Percentiles rank a stretch among this genome's conserved stretches.
Evolutionary conservation across 306 rosid species (phyloP).

Genomic region (Citrullus colocynthis): DNA sequence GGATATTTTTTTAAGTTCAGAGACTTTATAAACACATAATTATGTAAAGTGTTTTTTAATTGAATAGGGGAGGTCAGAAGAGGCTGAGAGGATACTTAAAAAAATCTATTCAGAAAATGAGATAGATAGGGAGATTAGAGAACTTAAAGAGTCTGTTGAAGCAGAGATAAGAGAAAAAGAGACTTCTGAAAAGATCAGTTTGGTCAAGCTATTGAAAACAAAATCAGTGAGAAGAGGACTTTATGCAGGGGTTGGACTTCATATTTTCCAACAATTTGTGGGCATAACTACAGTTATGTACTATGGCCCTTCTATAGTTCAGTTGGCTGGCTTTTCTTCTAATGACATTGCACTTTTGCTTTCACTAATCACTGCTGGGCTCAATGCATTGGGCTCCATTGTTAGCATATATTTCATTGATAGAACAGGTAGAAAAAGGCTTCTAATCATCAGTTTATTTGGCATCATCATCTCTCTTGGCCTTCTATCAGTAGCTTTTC

Average conservation of each 20-base stretch:
- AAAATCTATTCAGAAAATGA: constrained; percentile 37
- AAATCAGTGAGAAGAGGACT: constrained; percentile 55
- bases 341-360: constrained; percentile 61
- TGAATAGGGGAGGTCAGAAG: constrained; percentile 36
- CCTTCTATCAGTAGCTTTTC: constrained; percentile 33
- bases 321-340: constrained; percentile 72
- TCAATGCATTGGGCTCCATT: constrained; percentile 53
- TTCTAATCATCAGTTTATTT: constrained; percentile 50
- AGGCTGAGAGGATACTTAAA: constrained; percentile 35
- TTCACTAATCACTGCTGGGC: constrained; percentile 63
- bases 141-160: constrained; percentile 44
- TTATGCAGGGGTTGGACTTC: constrained; percentile 60
- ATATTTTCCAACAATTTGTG: constrained; percentile 65
- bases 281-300: constrained; percentile 87
- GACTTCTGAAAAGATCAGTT: constrained; percentile 17
- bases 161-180: constrained; percentile 38
- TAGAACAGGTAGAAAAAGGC: constrained; percentile 52
- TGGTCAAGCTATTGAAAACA: constrained; percentile 23
- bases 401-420: constrained; percentile 51
- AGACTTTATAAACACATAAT: neutral
- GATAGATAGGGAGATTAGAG: constrained; percentile 45
- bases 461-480: constrained; percentile 44
- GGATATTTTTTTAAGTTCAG: too few relatives aligned
- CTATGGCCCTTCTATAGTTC: constrained; percentile 77
- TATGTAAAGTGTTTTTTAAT: neutral